Percentiles rank a stretch among this genome's conserved stretches.
These are phyloP conservation scores for Epichloe coenophiala DNA, from an alignment of 2,329 filamentous ascomycete genomes.

Conservation along the genomic window DNA sequence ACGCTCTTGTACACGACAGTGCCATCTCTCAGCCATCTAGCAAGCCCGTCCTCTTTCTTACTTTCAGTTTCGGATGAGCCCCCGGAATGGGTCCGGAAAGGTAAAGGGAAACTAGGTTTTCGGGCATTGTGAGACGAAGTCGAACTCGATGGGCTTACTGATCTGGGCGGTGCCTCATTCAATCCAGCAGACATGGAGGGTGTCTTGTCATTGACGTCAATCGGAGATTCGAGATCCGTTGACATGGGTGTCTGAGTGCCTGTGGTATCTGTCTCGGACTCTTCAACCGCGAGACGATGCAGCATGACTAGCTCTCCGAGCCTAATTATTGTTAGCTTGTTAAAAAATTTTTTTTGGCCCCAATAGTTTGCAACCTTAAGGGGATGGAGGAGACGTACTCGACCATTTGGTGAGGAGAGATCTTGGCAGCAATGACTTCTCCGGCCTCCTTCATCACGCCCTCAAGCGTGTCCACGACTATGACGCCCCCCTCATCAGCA, in stretches of 20 bases:
- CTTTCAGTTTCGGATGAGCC: constrained; percentile 23
- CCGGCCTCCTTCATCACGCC: constrained; percentile 73
- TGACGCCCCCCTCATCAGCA: constrained; percentile 47
- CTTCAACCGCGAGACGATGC: constrained; percentile 28
- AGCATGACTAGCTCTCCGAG: constrained; percentile 67
- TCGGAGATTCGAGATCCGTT: constrained; percentile 4
- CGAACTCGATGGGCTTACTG: constrained; percentile 20
- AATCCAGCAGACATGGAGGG: constrained; percentile 30
- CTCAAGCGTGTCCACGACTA: constrained; percentile 65
- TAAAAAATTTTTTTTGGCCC: constrained; percentile 1
- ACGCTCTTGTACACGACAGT: constrained; percentile 60
- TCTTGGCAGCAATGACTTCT: constrained; percentile 67
- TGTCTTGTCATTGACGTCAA: constrained; percentile 20
- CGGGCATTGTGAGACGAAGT: constrained; percentile 14
- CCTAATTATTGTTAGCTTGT: constrained; percentile 18
- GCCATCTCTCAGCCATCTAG: constrained; percentile 43
- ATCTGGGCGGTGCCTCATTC: constrained; percentile 14
- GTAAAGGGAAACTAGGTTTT: constrained; percentile 20
- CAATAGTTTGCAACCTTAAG: not conserved
- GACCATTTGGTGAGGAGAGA: constrained; percentile 63
- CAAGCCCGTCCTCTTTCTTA: constrained; percentile 35
- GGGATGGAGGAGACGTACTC: constrained; percentile 40
- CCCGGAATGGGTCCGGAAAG: constrained; percentile 17
- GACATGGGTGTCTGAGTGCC: constrained; percentile 14
- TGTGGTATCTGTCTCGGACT: constrained; percentile 22